A percentile compares a stretch with the other conserved stretches of the same genome.
phyloP scores from a whole-genome alignment of 2,329 filamentous ascomycete species.

The Arthrocladium fulminans region DNA sequence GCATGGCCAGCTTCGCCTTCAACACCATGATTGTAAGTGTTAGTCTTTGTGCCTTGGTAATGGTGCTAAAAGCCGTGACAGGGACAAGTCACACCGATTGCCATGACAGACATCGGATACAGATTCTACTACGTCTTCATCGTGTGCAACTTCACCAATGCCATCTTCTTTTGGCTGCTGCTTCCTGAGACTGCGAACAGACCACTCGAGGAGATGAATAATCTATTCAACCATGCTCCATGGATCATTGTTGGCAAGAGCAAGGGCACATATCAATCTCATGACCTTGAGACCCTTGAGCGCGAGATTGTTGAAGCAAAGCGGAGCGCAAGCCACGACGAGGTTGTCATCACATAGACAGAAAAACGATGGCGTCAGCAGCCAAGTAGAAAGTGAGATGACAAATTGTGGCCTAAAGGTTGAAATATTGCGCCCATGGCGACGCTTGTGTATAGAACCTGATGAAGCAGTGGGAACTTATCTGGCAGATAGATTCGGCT shows the following conservation, averaged over 20 bases:
- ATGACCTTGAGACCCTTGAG: neutral
- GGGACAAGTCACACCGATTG: constrained; percentile 55
- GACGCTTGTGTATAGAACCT: too few relatives aligned
- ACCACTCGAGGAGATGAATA: constrained; percentile 60
- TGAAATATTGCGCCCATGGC: too few relatives aligned
- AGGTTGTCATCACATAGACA: neutral
- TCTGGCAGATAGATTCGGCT: too few relatives aligned
- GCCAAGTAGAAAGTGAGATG: too few relatives aligned
- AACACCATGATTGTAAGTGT: constrained; percentile 58
- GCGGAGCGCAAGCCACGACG: neutral
- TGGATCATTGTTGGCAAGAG: constrained; percentile 50
- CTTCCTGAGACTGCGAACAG: constrained; percentile 52
- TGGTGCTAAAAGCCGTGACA: constrained; percentile 8
- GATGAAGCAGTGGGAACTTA: too few relatives aligned
- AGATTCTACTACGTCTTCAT: constrained; percentile 54
- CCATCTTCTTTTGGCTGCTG: constrained; percentile 58
- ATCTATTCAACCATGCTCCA: constrained; percentile 56
- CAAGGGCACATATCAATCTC: neutral
- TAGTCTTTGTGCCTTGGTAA: neutral
- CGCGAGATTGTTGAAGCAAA: constrained; percentile 2
- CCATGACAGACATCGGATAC: constrained; percentile 48
- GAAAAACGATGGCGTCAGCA: too few relatives aligned
- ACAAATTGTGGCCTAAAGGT: too few relatives aligned
- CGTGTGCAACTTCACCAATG: constrained; percentile 61
- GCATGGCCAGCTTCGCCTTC: constrained; percentile 65